These are phyloP conservation scores for Simmondsia chinensis DNA, from an alignment of 148 eudicot genomes.

Conservation along the genomic window DNA sequence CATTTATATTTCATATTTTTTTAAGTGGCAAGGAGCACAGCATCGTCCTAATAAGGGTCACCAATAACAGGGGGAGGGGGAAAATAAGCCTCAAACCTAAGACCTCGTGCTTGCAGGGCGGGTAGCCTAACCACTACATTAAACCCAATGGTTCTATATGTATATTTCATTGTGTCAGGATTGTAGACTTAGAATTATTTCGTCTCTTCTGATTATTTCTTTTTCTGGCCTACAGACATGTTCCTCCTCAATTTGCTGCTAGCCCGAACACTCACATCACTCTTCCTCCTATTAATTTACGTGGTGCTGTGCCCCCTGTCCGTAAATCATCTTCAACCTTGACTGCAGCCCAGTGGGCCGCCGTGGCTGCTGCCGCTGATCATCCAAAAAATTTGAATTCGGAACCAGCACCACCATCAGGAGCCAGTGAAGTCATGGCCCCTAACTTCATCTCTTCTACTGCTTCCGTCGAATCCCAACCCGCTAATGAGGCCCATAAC, in stretches of 20 bases:
- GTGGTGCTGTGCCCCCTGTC: neutral
- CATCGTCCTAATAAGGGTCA: no score
- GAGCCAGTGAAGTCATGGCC: neutral
- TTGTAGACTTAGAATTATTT: neutral
- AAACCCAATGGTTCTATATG: neutral
- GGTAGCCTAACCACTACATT: no score
- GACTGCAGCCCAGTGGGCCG: constrained; percentile 13
- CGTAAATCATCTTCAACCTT: neutral
- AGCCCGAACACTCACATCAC: neutral
- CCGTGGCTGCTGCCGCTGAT: constrained; percentile 8
- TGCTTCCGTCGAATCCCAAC: no score
- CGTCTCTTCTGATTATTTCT: constrained; percentile 6
- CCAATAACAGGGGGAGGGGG: no score
- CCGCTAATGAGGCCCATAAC: no score
- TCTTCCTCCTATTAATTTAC: neutral
- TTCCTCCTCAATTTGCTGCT: neutral
- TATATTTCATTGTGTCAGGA: neutral
- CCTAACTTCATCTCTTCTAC: no score
- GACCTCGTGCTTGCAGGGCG: no score
- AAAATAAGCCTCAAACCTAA: no score
- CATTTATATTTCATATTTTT: no score
- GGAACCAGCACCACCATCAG: neutral
- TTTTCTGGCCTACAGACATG: neutral
- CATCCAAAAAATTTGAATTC: constrained; percentile 1
- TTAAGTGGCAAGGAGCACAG: no score